Evolutionary conservation across 306 rosid species (phyloP).

Genomic region (Pyrus betulifolia): DNA sequence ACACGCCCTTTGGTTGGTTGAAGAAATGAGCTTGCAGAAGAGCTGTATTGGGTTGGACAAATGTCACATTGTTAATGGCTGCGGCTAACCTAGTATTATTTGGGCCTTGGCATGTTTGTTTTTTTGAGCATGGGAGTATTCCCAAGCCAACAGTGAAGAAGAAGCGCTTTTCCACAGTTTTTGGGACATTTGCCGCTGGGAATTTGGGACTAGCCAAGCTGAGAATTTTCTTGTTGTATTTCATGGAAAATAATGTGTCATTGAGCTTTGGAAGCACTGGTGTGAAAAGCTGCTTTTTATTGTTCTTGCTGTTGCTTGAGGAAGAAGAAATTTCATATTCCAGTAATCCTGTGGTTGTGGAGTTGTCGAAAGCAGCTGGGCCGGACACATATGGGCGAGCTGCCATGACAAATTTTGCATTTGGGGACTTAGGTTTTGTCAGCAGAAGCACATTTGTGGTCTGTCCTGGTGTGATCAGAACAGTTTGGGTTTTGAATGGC

Average conservation of each 20-base stretch:
- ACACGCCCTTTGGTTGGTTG: slow-evolving; percentile 42
- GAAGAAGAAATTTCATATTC: slow-evolving; percentile 33
- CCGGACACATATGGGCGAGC: slow-evolving; percentile 57
- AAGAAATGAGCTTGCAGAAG: slow-evolving; percentile 73
- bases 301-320: slow-evolving; percentile 7
- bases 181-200: slow-evolving; percentile 63
- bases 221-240: slow-evolving; percentile 35
- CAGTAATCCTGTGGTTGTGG: slow-evolving; percentile 55
- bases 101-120: slow-evolving; percentile 46
- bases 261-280: slow-evolving; percentile 51
- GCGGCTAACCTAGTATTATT: slow-evolving; percentile 52
- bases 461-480: slow-evolving; percentile 71
- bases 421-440: slow-evolving; percentile 43
- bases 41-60: slow-evolving; percentile 57
- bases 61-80: slow-evolving; percentile 52
- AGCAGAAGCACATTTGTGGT: slow-evolving; percentile 52
- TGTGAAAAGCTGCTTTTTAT: slow-evolving; percentile 35
- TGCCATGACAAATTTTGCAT: slow-evolving; percentile 46
- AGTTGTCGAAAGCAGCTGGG: slow-evolving; percentile 57
- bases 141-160: slow-evolving; percentile 69
- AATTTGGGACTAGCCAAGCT: slow-evolving; percentile 43
- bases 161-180: slow-evolving; percentile 33
- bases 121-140: slow-evolving; percentile 38
- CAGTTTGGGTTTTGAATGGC: slow-evolving; percentile 41
- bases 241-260: slow-evolving; percentile 45